A percentile compares a stretch with the other conserved stretches of the same genome.
These are phyloP conservation scores for Miamiensis avidus DNA, from an alignment of 169 alveolate genomes.

Conservation along the genomic window DNA sequence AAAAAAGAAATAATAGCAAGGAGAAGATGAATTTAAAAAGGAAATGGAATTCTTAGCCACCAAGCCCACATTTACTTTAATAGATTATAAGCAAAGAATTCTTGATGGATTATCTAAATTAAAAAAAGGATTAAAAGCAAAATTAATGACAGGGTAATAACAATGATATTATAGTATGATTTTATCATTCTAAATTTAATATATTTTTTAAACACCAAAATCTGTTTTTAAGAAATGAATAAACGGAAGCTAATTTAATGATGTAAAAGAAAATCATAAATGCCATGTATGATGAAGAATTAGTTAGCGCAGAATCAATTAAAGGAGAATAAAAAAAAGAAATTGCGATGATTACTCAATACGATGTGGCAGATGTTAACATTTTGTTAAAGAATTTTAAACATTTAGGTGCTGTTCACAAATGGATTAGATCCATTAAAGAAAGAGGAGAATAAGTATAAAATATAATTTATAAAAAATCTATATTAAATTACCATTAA, in stretches of 20 bases:
- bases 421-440: constrained; percentile 1
- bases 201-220: no score
- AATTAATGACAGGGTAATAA: constrained; percentile 3
- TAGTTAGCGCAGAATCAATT: neutral
- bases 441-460: constrained; percentile 5
- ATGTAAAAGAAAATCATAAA: constrained; percentile 12
- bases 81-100: constrained; percentile 15
- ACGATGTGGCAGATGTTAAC: constrained; percentile 9
- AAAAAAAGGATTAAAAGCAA: constrained; percentile 27
- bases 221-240: neutral
- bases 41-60: constrained; percentile 25
- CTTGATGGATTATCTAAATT: constrained; percentile 4
- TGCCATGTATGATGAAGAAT: constrained; percentile 17
- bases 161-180: no score
- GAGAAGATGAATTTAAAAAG: constrained; percentile 23
- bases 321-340: neutral
- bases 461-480: no score
- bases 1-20: constrained; percentile 11
- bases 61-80: constrained; percentile 13
- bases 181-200: neutral
- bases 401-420: neutral
- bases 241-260: constrained; percentile 11
- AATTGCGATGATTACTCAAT: constrained; percentile 18
- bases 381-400: constrained; percentile 3
- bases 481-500: neutral